Conservation (phyloP, 805 yeast genomes). For the Candida fluviatilis region DNA sequence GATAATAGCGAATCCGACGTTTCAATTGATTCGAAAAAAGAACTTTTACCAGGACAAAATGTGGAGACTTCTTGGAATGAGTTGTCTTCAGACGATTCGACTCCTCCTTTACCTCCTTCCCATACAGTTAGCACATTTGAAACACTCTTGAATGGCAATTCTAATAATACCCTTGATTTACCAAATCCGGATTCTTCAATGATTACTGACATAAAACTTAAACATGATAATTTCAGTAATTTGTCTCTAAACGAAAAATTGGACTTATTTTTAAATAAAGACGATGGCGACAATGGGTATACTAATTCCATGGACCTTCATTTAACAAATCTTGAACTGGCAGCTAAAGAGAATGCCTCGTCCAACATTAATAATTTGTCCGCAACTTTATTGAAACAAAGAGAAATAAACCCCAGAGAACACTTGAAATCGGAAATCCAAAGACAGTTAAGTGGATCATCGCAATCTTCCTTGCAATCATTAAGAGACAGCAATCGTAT, state of each 20-base stretch:
- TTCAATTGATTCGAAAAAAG: background rate
- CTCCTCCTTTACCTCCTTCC: constrained; percentile 31
- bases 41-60: constrained; percentile 2
- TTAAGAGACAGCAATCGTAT: constrained; percentile 25
- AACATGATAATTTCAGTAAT: constrained; percentile 24
- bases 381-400: constrained; percentile 16
- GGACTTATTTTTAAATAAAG: constrained; percentile 33
- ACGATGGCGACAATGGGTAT: background rate
- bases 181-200: constrained; percentile 9
- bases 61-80: constrained; percentile 19
- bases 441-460: constrained; percentile 30
- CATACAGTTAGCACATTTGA: constrained; percentile 12
- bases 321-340: constrained; percentile 25
- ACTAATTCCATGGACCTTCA: constrained; percentile 26
- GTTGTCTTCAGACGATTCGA: constrained; percentile 6
- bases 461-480: constrained; percentile 39
- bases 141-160: constrained; percentile 7
- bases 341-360: constrained; percentile 22
- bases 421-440: constrained; percentile 25
- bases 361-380: constrained; percentile 35
- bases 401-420: constrained; percentile 30
- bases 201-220: constrained; percentile 15
- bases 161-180: constrained; percentile 7
- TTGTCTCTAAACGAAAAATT: constrained; percentile 42
- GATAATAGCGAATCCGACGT: constrained; percentile 6